phyloP scores from a whole-genome alignment of 2,329 filamentous ascomycete species.

The Venturia aucupariae region DNA sequence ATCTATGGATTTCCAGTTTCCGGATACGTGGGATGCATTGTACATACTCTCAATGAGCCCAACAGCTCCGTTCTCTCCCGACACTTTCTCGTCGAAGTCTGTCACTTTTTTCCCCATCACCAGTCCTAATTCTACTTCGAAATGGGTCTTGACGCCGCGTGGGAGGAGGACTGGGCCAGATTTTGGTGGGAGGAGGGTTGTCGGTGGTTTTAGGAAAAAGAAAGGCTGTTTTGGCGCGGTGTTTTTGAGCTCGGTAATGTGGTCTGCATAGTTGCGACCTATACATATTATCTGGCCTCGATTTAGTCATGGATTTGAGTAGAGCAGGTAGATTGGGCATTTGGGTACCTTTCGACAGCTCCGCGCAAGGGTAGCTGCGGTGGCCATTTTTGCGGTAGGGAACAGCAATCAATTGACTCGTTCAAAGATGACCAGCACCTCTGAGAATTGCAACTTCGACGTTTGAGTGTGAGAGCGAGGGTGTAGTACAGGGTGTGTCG shows the following conservation, averaged over 20 bases:
- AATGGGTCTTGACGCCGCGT: slow-evolving; percentile 76
- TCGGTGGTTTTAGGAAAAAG: slow-evolving; percentile 95
- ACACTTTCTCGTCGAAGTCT: slow-evolving; percentile 54
- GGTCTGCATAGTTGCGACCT: slow-evolving; percentile 95
- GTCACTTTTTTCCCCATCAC: slow-evolving; percentile 74
- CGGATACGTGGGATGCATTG: not conserved
- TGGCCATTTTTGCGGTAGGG: slow-evolving; percentile 5
- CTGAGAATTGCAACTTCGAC: not conserved
- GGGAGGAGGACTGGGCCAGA: slow-evolving; percentile 75
- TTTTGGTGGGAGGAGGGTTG: slow-evolving; percentile 70
- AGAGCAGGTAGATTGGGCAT: not conserved
- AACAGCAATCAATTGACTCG: not conserved
- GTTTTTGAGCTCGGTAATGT: slow-evolving; percentile 87
- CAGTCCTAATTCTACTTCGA: slow-evolving; percentile 88
- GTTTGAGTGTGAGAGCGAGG: not conserved
- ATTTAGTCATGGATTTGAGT: not conserved
- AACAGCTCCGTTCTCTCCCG: slow-evolving; percentile 66
- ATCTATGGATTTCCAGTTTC: not conserved
- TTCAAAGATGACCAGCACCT: slow-evolving; percentile 8
- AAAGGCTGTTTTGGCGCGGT: slow-evolving; percentile 86
- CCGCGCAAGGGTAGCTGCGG: slow-evolving; percentile 25
- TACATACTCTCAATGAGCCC: slow-evolving; percentile 68
- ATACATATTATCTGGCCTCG: slow-evolving; percentile 72
- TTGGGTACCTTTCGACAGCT: slow-evolving; percentile 40
- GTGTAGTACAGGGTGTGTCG: not conserved